A percentile compares a stretch with the other conserved stretches of the same genome.
Evolutionary conservation across 768 basidiomycete genomes (phyloP).

Genomic region (Lentinula sp.): DNA sequence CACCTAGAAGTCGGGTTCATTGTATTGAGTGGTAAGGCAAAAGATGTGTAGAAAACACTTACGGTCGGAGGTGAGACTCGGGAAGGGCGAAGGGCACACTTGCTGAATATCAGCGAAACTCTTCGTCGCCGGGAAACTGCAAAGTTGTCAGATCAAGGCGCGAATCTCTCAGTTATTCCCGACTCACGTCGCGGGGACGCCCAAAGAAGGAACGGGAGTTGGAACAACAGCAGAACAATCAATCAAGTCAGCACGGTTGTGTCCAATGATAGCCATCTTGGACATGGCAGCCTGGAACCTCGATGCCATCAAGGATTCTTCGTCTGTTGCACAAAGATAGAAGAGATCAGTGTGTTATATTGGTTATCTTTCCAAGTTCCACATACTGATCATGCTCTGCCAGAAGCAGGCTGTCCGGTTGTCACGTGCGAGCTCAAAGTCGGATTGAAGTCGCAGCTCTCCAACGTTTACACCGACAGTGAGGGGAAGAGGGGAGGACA

Average conservation of each 20-base stretch:
- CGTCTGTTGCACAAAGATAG: background rate
- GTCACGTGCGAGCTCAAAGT: conserved; percentile 20
- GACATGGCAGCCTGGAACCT: conserved; percentile 14
- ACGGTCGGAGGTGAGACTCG: conserved; percentile 1
- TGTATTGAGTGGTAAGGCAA: background rate
- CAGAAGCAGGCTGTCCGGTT: conserved; percentile 32
- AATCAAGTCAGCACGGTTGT: conserved; percentile 8
- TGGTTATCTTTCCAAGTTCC: background rate
- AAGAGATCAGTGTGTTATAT: background rate
- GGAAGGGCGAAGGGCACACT: conserved; percentile 2
- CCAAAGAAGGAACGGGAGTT: conserved; percentile 13
- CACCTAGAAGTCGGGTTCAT: background rate
- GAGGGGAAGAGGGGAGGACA: conserved; percentile 14
- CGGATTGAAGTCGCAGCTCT: conserved; percentile 25
- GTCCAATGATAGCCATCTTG: conserved; percentile 14
- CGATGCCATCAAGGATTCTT: conserved; percentile 6
- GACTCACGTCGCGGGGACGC: background rate
- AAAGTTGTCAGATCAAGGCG: background rate
- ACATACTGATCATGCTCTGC: conserved; percentile 28
- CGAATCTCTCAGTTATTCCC: no score
- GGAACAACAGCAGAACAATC: conserved; percentile 17
- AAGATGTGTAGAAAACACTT: background rate
- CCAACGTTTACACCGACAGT: conserved; percentile 8
- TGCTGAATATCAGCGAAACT: conserved; percentile 2
- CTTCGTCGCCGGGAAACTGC: conserved; percentile 3